Conservation (phyloP, 1,139 yeast species). For the Hansenula lynferdii region DNA sequence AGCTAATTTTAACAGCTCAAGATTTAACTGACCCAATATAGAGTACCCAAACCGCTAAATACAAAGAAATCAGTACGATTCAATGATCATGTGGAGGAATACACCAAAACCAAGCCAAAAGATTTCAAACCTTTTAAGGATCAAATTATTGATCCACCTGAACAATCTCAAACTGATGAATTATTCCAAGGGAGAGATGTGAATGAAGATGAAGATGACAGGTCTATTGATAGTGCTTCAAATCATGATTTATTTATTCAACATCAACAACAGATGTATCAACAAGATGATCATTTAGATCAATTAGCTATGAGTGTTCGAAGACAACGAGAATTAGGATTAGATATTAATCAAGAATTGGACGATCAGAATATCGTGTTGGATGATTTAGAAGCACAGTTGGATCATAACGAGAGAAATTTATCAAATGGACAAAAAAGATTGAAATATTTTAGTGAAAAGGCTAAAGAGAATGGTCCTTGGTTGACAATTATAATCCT, state of each 20-base stretch:
- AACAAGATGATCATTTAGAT: slow-evolving; percentile 63
- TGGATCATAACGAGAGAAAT: slow-evolving; percentile 49
- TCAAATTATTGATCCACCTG: slow-evolving; percentile 21
- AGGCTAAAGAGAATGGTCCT: slow-evolving; percentile 66
- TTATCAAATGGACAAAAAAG: slow-evolving; percentile 51
- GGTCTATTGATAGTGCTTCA: slow-evolving; percentile 28
- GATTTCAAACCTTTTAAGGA: slow-evolving; percentile 45
- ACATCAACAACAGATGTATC: slow-evolving; percentile 58
- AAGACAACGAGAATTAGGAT: slow-evolving; percentile 62
- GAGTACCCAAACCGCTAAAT: slow-evolving; percentile 5
- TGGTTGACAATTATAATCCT: slow-evolving; percentile 64
- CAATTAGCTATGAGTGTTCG: slow-evolving; percentile 54
- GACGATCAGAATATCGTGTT: slow-evolving; percentile 64
- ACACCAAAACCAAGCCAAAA: slow-evolving; percentile 18
- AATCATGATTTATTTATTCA: slow-evolving; percentile 56
- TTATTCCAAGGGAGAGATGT: slow-evolving; percentile 19
- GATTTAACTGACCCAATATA: too few species aligned
- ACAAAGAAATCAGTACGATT: slow-evolving; percentile 31
- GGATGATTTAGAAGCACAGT: slow-evolving; percentile 65
- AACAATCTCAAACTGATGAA: slow-evolving; percentile 12
- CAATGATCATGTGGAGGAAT: slow-evolving; percentile 28
- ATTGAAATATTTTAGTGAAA: slow-evolving; percentile 48
- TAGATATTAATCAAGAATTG: slow-evolving; percentile 60
- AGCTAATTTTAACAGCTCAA: too few species aligned
- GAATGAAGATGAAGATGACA: slow-evolving; percentile 12